Base-by-base conservation (phyloP, 305 asterid genomes). In the Solanum chacoense region DNA sequence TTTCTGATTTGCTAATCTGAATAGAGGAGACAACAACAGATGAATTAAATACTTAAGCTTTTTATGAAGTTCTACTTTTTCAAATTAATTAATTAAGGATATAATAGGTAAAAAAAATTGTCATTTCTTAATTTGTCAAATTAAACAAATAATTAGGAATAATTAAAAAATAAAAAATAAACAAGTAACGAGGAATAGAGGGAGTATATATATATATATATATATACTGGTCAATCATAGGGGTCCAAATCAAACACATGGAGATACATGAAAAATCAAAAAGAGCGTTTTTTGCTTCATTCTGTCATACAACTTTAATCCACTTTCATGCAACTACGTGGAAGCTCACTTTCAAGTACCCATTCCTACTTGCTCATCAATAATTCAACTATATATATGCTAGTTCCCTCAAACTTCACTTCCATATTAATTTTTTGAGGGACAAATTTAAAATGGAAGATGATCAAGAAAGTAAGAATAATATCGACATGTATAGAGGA, bases 321-420 rank as follows among this genome's bases (percentile, higher is more conserved):
- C 94, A 93, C 93, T 91, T 90, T 89, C 94, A 93, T 92, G 94
- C 95, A 93, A 78, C 91, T 87, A 92, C 95, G 91, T 89, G 92
- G 95, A 93, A 93, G 45, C 91, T 92, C 92, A 65, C 93, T 87
- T 88, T 81, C 76, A 63, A 50, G 63, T 26, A 76, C 84, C 28
- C 63, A 32, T 69, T 63, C 59, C 55, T 73, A 87, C 75, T 88
- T 40, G 7, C 5, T 77, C 59, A 26, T 34, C 81, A 29, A 24
- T 69, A 35, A 45, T 37, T 83, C 18, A 37, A 32, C n/a, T 73
- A 81, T 83, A 72, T 72, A 83, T 84, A 34, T 26, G 12, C 8
- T 50, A 1, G 8, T 11, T 35, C 8, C 84, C 38, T 34, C 69
- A n/a, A 74, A 24, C n/a, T 80, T 76, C 86, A 78, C 28, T 11